These are phyloP conservation scores for Monoraphidium neglectum DNA, from an alignment of 139 green algal species.

Conservation along the genomic window DNA sequence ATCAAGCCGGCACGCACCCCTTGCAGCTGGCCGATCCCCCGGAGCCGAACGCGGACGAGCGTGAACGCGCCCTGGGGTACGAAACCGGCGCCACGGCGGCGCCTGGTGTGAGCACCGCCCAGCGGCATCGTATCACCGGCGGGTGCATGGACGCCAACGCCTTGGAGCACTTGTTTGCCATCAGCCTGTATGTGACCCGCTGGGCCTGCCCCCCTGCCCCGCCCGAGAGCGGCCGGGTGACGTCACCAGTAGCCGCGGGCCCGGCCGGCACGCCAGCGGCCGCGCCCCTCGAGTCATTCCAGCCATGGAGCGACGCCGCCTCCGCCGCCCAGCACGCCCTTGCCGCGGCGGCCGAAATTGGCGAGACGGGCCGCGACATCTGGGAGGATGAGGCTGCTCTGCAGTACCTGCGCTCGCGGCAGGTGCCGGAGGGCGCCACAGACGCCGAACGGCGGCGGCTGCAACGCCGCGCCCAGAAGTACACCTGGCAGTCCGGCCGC, in stretches of 20 bases:
- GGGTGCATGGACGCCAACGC: conserved; percentile 1
- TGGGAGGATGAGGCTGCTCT: background rate
- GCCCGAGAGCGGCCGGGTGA: background rate
- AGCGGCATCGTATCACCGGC: background rate
- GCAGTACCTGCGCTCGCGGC: background rate
- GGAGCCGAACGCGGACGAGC: background rate
- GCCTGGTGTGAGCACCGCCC: background rate
- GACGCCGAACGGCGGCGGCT: background rate
- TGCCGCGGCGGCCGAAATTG: background rate
- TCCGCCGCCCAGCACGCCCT: background rate
- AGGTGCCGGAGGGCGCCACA: background rate
- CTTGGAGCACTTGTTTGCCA: background rate
- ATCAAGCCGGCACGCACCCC: no score
- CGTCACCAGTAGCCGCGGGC: background rate
- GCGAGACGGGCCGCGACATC: background rate
- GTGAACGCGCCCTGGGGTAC: background rate
- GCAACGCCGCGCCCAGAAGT: background rate
- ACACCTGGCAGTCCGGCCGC: background rate
- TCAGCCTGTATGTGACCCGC: background rate
- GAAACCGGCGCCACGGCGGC: background rate
- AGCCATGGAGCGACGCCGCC: background rate
- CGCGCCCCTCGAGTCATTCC: background rate
- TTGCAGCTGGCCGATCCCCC: no score
- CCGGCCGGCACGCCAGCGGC: background rate
- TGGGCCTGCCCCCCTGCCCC: background rate